phyloP scores from a whole-genome alignment of 257 asterid species.

The Gynochthodes officinalis region DNA sequence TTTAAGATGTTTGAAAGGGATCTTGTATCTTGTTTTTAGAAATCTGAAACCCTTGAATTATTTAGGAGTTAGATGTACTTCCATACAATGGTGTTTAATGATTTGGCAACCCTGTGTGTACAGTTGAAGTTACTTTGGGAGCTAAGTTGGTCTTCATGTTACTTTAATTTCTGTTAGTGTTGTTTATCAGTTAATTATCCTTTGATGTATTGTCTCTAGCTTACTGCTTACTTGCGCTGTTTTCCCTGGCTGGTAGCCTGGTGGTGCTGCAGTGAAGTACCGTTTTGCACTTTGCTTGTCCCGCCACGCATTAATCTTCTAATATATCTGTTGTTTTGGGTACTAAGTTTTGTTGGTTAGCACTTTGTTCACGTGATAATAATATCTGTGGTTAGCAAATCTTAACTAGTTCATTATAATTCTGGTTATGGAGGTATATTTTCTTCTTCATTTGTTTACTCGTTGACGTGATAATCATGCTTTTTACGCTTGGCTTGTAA shows the following conservation, averaged over 20 bases:
- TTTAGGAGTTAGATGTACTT: slow-evolving; percentile 26
- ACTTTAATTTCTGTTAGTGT: not conserved
- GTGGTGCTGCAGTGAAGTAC: no score
- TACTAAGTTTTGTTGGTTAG: no score
- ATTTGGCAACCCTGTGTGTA: slow-evolving; percentile 28
- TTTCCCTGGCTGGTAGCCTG: not conserved
- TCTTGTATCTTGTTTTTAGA: slow-evolving; percentile 28
- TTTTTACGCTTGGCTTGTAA: no score
- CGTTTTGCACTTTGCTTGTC: no score
- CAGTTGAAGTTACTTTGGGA: slow-evolving; percentile 25
- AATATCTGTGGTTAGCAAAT: no score
- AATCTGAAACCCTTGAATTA: slow-evolving; percentile 21
- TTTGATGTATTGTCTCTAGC: not conserved
- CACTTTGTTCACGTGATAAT: no score
- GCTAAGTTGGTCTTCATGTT: slow-evolving; percentile 12
- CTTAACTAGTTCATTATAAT: no score
- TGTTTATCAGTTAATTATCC: not conserved
- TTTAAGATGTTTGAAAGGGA: slow-evolving; percentile 25
- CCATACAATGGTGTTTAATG: slow-evolving; percentile 5
- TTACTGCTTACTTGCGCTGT: not conserved
- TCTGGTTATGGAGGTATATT: no score
- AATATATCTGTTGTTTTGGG: no score
- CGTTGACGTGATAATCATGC: no score
- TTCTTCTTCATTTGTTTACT: no score
- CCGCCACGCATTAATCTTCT: no score